These are phyloP conservation scores for Solanum sejunctum DNA, from an alignment of 257 asterid species.

Conservation along the genomic window DNA sequence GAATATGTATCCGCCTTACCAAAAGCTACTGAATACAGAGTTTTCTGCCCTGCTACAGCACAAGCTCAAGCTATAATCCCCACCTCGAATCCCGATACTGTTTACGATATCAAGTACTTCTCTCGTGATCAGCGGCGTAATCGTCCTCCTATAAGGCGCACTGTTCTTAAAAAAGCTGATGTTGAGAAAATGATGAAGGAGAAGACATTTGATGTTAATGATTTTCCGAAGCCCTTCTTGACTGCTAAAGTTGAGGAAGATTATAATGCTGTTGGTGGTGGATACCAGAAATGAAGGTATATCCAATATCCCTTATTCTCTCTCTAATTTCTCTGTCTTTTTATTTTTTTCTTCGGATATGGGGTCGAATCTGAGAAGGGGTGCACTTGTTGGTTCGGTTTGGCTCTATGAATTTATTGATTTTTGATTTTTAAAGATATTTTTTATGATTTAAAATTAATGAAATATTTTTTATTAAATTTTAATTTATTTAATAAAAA, in stretches of 20 bases:
- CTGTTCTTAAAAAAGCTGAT: constrained; percentile 60
- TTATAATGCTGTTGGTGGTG: constrained; percentile 56
- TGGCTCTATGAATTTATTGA: too few species aligned
- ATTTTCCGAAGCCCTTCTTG: constrained; percentile 66
- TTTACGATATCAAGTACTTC: constrained; percentile 85
- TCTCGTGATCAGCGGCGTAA: constrained; percentile 89
- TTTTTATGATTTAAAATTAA: too few species aligned
- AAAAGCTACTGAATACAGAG: constrained; percentile 76
- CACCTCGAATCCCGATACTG: constrained; percentile 64
- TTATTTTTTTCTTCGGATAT: too few species aligned
- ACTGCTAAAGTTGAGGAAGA: constrained; percentile 52
- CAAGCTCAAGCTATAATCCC: constrained; percentile 59
- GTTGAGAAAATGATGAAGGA: constrained; percentile 68
- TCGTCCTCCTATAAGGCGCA: constrained; percentile 67
- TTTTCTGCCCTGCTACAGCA: constrained; percentile 65
- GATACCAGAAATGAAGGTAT: constrained; percentile 50
- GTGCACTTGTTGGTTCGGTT: too few species aligned
- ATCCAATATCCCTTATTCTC: background rate
- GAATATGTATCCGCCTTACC: constrained; percentile 48
- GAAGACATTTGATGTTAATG: constrained; percentile 39
- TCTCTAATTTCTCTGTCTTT: too few species aligned
- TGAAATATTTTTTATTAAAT: too few species aligned
- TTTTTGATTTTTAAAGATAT: too few species aligned
- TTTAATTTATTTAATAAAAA: too few species aligned
- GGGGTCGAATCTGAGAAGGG: too few species aligned